Base-by-base conservation (phyloP, 805 yeast genomes). In the Cyberlindnera subsufficiens region DNA sequence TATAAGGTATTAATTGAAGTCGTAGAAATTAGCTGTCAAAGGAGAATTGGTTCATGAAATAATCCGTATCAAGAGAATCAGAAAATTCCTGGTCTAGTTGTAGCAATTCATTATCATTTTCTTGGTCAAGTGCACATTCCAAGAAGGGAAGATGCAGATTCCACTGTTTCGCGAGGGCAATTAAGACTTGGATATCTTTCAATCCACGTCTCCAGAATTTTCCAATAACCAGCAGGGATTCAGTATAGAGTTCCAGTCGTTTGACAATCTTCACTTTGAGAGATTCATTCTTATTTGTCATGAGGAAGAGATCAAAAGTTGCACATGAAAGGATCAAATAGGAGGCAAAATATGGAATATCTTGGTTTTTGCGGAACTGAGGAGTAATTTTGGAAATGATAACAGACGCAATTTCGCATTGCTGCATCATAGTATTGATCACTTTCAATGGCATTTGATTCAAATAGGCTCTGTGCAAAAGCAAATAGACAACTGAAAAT, bases 251-350 rank as follows among this genome's bases (percentile, higher is more conserved):
- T 10, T 32, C 31, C 34, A 62, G 38, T 38, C 66, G 49, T 3
- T 19, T 11, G 5, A 27, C 18, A 1, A 66, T 56, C 6, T 31
- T 47, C 3, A 35, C 40, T 27, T 55, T 55, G 15, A 55, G n/a
- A 1, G 48, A 22, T 4, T 45, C 48, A 35, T 56, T 55, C 18
- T 57, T 56, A 40, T 50, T 54, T 7, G 65, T 54, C 8, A 61
- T 40, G 5, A 62, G 35, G 30, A 64, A 64, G 19, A 64, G 36
- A 27, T 64, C 67, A 54, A 61, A 59, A 35, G 61, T 54, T 2
- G 66, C 61, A 45, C 59, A 54, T 16, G 63, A 63, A 30, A 64
- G 46, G 9, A 63, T 48, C 38, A 63, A 40, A 33, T 64, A 64
- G 11, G 65, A 61, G 2, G 57, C 54, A 43, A 63, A 64, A 37